A percentile compares a stretch with the other conserved stretches of the same genome.
Conservation (phyloP, 441 rosid species). For the Erodium texanum region DNA sequence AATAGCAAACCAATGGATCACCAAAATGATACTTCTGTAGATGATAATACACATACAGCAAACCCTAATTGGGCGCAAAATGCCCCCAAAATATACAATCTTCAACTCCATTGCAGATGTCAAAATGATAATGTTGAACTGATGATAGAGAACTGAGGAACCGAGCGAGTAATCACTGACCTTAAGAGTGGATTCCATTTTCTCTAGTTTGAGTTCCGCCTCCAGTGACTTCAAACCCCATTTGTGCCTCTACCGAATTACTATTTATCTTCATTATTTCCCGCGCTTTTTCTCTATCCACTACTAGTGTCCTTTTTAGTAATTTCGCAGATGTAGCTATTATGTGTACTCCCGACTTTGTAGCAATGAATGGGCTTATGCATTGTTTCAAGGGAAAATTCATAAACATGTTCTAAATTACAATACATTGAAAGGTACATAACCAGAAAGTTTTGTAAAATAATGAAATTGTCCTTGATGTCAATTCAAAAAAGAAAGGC, state of each 20-base stretch:
- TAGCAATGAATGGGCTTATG: too few relatives aligned
- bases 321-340: neutral
- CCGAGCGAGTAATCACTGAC: neutral
- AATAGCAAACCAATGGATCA: neutral
- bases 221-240: neutral
- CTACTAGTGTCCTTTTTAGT: neutral
- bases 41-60: neutral
- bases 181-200: constrained; percentile 6
- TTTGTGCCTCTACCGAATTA: neutral
- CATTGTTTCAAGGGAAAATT: too few relatives aligned
- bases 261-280: neutral
- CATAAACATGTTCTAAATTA: too few relatives aligned
- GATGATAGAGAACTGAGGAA: neutral
- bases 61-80: neutral
- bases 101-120: neutral
- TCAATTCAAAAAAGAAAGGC: too few relatives aligned
- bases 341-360: neutral
- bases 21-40: neutral
- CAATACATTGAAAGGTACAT: too few relatives aligned
- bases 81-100: neutral
- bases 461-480: too few relatives aligned
- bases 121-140: neutral
- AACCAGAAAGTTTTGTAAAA: too few relatives aligned
- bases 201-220: too few relatives aligned
- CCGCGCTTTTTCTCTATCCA: neutral